These are phyloP conservation scores for Capsella bursapastoris DNA, from an alignment of 345 rosid genomes.

Conservation along the genomic window DNA sequence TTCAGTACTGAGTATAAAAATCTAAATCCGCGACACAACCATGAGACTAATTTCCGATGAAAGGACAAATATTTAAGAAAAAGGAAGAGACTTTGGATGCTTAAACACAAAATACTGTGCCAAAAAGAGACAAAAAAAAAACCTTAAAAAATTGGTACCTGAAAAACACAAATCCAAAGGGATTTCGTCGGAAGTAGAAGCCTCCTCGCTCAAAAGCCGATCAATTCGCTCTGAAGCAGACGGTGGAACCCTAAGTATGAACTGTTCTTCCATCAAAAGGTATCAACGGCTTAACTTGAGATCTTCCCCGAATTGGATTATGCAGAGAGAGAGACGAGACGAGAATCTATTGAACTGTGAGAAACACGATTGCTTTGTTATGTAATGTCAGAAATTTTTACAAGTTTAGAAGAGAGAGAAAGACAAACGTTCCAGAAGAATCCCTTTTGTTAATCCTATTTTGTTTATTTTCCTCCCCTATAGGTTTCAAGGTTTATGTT, in stretches of 20 bases:
- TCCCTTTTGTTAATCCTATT: not conserved
- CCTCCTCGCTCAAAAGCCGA: constrained; percentile 69
- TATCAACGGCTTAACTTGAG: not conserved
- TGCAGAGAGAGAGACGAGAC: not conserved
- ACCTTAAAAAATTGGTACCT: constrained; percentile 47
- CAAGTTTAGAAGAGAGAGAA: not conserved
- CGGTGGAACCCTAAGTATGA: constrained; percentile 92
- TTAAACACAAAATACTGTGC: not conserved
- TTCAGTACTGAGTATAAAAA: not conserved
- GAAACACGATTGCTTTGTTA: not conserved
- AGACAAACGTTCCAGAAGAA: constrained; percentile 11
- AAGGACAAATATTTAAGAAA: not conserved
- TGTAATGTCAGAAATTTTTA: not conserved
- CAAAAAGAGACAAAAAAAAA: constrained; percentile 15
- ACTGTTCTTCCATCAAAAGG: constrained; percentile 80
- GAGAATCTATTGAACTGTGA: not conserved
- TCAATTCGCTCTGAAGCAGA: constrained; percentile 84
- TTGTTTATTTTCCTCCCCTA: not conserved
- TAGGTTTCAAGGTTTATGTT: not conserved
- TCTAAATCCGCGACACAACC: not conserved
- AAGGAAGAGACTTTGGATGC: constrained; percentile 10
- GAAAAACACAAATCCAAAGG: constrained; percentile 80
- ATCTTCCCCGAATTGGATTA: not conserved
- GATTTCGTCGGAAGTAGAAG: constrained; percentile 72
- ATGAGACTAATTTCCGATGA: constrained; percentile 1